Percentiles rank a stretch among this genome's conserved stretches.
Evolutionary conservation across 495 filamentous ascomycete genomes (phyloP).

Genomic region (Talaromyces stipitatus): DNA sequence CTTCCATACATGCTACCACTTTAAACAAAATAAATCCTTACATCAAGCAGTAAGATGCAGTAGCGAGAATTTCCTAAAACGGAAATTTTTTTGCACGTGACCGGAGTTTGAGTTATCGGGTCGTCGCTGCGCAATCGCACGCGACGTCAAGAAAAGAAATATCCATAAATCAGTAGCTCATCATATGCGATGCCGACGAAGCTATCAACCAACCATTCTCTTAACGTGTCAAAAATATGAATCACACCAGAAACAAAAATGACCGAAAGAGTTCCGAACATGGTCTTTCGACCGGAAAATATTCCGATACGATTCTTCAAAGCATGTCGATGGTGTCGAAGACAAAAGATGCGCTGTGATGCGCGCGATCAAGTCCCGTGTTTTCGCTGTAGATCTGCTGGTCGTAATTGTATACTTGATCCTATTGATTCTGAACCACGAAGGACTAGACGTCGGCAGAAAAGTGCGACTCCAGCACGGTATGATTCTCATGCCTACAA

Average conservation of each 20-base stretch:
- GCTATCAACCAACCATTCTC: background rate
- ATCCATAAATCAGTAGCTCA: background rate
- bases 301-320: conserved; percentile 32
- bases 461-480: conserved; percentile 19
- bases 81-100: background rate
- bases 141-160: background rate
- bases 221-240: too few species aligned
- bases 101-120: background rate
- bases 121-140: background rate
- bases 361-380: conserved; percentile 35
- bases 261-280: conserved; percentile 26
- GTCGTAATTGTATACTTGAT: conserved; percentile 34
- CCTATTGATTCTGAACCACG: conserved; percentile 25
- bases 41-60: background rate
- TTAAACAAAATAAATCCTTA: background rate
- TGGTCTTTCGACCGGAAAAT: conserved; percentile 28
- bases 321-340: conserved; percentile 34
- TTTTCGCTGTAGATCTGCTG: conserved; percentile 29
- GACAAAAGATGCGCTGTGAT: conserved; percentile 39
- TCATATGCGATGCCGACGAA: background rate
- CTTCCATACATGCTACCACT: background rate
- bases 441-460: conserved; percentile 19
- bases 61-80: background rate
- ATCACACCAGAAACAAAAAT: conserved; percentile 8
- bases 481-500: conserved; percentile 5